Evolutionary conservation across 176 grass and related monocot species (phyloP).

Genomic region (Rhipidocladum racemiflorum): DNA sequence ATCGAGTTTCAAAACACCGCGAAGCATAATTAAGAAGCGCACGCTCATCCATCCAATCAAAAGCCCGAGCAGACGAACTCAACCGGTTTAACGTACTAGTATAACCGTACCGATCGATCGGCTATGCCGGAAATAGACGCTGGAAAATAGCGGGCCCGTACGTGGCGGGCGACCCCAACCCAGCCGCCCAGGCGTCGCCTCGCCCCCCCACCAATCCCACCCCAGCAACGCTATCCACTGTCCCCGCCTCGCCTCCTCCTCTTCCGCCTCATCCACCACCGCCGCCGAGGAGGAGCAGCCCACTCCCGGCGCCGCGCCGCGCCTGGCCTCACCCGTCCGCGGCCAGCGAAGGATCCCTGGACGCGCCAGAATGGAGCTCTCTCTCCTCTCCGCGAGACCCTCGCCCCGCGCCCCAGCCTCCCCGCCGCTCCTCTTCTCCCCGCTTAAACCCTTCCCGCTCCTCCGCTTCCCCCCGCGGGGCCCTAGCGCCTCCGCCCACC

Average conservation of each 20-base stretch:
- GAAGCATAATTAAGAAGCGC: neutral
- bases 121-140: neutral
- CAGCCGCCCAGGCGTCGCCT: neutral
- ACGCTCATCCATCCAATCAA: neutral
- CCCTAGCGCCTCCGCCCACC: slow-evolving; percentile 17
- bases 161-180: no score
- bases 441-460: slow-evolving; percentile 46
- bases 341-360: neutral
- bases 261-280: neutral
- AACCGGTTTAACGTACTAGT: no score
- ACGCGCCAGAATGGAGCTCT: slow-evolving; percentile 52
- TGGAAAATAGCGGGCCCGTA: neutral
- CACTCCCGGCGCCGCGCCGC: neutral
- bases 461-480: slow-evolving; percentile 38
- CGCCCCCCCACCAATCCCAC: slow-evolving; percentile 18
- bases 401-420: slow-evolving; percentile 9
- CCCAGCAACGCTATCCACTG: slow-evolving; percentile 24
- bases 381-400: slow-evolving; percentile 29
- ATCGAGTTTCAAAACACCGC: no score
- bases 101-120: no score
- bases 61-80: neutral
- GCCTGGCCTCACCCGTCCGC: neutral
- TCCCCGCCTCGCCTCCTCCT: neutral
- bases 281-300: neutral
- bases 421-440: slow-evolving; percentile 46